A percentile compares a stretch with the other conserved stretches of the same genome.
These are phyloP conservation scores for Ceriops decandra DNA, from an alignment of 345 rosid species.

Conservation along the genomic window DNA sequence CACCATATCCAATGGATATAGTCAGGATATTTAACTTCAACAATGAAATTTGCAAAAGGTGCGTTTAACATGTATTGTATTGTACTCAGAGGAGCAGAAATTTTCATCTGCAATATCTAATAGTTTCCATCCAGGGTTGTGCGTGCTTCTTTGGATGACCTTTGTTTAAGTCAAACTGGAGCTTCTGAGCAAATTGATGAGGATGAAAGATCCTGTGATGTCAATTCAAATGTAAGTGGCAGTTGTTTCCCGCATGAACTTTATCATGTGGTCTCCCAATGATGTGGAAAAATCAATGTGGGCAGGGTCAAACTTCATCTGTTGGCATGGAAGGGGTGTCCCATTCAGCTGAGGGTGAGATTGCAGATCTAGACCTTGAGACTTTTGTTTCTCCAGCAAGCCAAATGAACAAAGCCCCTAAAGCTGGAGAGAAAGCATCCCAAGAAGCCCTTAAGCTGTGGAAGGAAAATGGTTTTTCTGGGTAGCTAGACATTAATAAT, in stretches of 20 bases:
- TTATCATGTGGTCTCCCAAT: slow-evolving; percentile 4
- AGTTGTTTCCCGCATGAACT: neutral
- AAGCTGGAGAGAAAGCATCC: slow-evolving; percentile 73
- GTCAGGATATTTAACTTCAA: slow-evolving; percentile 81
- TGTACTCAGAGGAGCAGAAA: neutral
- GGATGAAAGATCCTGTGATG: slow-evolving; percentile 22
- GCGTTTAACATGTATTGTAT: slow-evolving; percentile 17
- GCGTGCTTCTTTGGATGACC: slow-evolving; percentile 57
- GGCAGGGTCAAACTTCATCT: slow-evolving; percentile 46
- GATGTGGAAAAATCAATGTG: slow-evolving; percentile 9
- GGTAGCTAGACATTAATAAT: slow-evolving; percentile 39
- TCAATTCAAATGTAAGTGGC: slow-evolving; percentile 43
- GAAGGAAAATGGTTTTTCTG: slow-evolving; percentile 83
- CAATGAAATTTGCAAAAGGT: slow-evolving; percentile 71
- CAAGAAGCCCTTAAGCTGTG: slow-evolving; percentile 54
- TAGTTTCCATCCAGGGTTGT: slow-evolving; percentile 47
- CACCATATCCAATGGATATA: slow-evolving; percentile 65
- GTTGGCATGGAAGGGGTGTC: slow-evolving; percentile 36
- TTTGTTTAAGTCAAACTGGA: slow-evolving; percentile 34
- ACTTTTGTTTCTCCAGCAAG: slow-evolving; percentile 18
- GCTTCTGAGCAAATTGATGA: slow-evolving; percentile 21
- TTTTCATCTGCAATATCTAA: neutral
- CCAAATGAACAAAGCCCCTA: slow-evolving; percentile 48
- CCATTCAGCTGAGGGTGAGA: slow-evolving; percentile 38
- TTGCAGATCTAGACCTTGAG: slow-evolving; percentile 26